A percentile compares a stretch with the other conserved stretches of the same genome.
Conservation (phyloP, 169 alveolate genomes). For the Eimeria acervulina region DNA sequence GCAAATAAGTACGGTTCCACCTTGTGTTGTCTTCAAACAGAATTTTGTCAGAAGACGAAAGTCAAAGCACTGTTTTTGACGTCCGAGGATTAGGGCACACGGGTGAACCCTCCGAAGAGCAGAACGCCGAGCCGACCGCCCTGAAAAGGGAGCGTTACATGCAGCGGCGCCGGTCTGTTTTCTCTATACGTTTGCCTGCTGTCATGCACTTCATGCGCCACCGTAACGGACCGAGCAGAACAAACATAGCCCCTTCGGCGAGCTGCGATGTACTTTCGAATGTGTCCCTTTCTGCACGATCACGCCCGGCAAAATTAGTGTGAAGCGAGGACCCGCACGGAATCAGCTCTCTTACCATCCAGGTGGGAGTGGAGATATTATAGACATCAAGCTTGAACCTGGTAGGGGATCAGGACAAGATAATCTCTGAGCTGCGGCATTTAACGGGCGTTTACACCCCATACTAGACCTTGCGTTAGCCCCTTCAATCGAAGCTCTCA, state of each 20-base stretch:
- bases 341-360: background rate
- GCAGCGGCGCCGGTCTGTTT: background rate
- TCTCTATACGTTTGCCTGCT: background rate
- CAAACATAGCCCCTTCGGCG: background rate
- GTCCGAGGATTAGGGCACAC: background rate
- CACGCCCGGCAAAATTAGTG: background rate
- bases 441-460: background rate
- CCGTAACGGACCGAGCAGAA: background rate
- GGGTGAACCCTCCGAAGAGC: background rate
- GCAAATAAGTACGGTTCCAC: background rate
- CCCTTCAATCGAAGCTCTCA: background rate
- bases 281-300: background rate
- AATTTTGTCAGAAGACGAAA: background rate
- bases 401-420: background rate
- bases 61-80: background rate
- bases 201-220: background rate
- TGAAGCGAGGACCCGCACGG: background rate
- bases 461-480: too few species aligned
- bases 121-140: background rate
- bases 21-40: background rate
- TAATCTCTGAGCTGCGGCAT: background rate
- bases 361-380: background rate
- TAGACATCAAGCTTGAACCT: background rate
- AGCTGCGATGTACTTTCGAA: background rate
- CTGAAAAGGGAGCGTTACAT: background rate